These are phyloP conservation scores for Aureoboletus auriporus DNA, from an alignment of 768 basidiomycete species.

Conservation along the genomic window DNA sequence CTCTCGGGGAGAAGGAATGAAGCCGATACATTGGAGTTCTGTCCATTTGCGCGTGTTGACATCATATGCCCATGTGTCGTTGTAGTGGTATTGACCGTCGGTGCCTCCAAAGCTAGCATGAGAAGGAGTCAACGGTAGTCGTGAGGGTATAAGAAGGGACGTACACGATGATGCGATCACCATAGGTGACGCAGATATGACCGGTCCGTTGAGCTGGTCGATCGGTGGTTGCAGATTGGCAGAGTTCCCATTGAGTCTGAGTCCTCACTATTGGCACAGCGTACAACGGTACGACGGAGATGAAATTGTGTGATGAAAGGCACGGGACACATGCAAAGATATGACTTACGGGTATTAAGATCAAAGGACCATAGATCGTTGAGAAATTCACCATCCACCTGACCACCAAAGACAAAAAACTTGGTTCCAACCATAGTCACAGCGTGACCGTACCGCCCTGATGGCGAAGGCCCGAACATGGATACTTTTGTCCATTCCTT, in stretches of 20 bases:
- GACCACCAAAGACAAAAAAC: slow-evolving; percentile 95
- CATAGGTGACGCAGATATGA: slow-evolving; percentile 80
- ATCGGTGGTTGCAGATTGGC: slow-evolving; percentile 55
- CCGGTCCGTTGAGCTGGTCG: slow-evolving; percentile 84
- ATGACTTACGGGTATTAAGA: slow-evolving; percentile 78
- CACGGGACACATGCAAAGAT: background rate
- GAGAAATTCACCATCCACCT: slow-evolving; percentile 90
- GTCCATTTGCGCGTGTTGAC: slow-evolving; percentile 77
- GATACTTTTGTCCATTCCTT: slow-evolving; percentile 92
- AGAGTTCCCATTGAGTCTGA: slow-evolving; percentile 81
- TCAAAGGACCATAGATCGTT: slow-evolving; percentile 97
- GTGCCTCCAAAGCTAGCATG: slow-evolving; percentile 86
- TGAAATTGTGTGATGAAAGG: slow-evolving; percentile 1
- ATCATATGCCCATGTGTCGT: slow-evolving; percentile 97
- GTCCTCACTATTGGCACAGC: slow-evolving; percentile 58
- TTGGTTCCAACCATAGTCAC: slow-evolving; percentile 88
- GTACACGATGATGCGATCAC: slow-evolving; percentile 81
- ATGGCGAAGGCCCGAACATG: slow-evolving; percentile 71
- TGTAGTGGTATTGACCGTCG: slow-evolving; percentile 98
- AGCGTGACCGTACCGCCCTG: slow-evolving; percentile 93
- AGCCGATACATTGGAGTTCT: slow-evolving; percentile 93
- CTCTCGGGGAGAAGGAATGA: slow-evolving; percentile 92
- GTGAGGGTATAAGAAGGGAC: slow-evolving; percentile 29
- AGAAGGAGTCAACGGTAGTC: slow-evolving; percentile 12
- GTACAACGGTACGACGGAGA: background rate